Evolutionary conservation across 78 protist genomes (phyloP), one percentile per base, ranked within the genome.

Genomic region (Cavenderia fasciculata): DNA sequence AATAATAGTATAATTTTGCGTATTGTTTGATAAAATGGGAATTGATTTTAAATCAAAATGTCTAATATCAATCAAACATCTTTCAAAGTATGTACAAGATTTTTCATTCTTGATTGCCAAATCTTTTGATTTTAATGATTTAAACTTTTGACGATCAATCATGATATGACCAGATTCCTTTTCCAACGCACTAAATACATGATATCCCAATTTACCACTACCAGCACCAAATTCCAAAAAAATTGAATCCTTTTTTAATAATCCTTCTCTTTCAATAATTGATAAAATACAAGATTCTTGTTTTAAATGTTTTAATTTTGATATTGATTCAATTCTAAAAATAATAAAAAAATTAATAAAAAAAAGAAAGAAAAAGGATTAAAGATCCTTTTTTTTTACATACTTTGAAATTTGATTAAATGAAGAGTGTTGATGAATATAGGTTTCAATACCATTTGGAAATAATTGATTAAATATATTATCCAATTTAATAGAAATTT

Each of bases 191-290:
- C 18, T 5, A 54, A 82, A 82, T 27, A 82, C 57, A 56, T 82
- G 90, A 51, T 82, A 52, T 54, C 90, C 73, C 41, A 82, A 69
- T 56, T 82, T 82, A 56, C 90, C 90, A 23, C 79, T 46, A 18
- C 90, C 90, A 21, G 90, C 73, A 1, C 90, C 90, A 82, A 82
- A 82, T 18, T 82, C 90, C 41, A 82, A 57, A 44, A 57, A 82
- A 6, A 82, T 31, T 44, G 65, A 56, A 11, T 82, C 71, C 10
- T 59, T 23, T 18, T 29, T 8, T 27, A 66, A 38, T 25, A 82
- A 41, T 19, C 49, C 33, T 25, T 40, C 59, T 0, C 1, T 40
- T 27, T 82, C 79, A n/a, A 82, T 19, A n/a, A 82, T 14, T 47
- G 66, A 31, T 16, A 82, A 41, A 19, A 82, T 68, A 40, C 79